Base-by-base conservation (phyloP, 2,329 filamentous ascomycete species). In the Cercospora zeae-maydis region DNA sequence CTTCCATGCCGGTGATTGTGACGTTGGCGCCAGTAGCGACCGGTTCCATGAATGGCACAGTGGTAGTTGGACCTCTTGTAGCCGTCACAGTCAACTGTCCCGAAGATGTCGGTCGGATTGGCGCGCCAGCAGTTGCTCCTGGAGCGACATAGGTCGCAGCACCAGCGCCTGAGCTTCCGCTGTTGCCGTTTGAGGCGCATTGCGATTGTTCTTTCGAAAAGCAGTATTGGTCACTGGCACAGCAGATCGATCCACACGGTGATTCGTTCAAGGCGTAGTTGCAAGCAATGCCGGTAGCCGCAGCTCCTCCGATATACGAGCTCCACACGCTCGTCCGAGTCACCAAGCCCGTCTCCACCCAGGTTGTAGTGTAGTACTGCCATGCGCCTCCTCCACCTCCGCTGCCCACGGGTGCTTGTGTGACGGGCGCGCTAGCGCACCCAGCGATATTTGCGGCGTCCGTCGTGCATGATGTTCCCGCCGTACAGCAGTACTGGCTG, bases 181-280 rank as follows among this genome's bases (percentile, higher is more conserved):
- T 81, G 66, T 80, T 82, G 52, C 79, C 79, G 59, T 84, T 84
- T 27, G 83, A 75, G 4, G 79, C 76, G 73, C 89, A 92, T 71
- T 86, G 83, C 47, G 47, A 52, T 52, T 52, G 57, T 58, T 84
- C 84, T 0, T 76, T 66, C 62, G 75, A 79, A 58, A 81, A 83
- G 75, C 90, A 93, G 72, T 86, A 88, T 75, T 91, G 88, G 77
- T 84, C 85, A 63, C 79, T 83, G 24, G 85, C 84, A 75, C 90
- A 93, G 81, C 90, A 93, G 63, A 88, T 87, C 58, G 74, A 73
- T 33, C 89, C 89, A 73, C 90, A 93, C 3, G 84, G 80, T 7
- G 82, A 82, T 75, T 90, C 74, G 63, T 74, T 74, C 14, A 80
- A 67, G 2, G 79, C 76, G 53, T 76, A 75, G 55, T 79, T 78